Evolutionary conservation across 2,329 filamentous ascomycete species (phyloP).

Genomic region (Coleophoma crateriformis): DNA sequence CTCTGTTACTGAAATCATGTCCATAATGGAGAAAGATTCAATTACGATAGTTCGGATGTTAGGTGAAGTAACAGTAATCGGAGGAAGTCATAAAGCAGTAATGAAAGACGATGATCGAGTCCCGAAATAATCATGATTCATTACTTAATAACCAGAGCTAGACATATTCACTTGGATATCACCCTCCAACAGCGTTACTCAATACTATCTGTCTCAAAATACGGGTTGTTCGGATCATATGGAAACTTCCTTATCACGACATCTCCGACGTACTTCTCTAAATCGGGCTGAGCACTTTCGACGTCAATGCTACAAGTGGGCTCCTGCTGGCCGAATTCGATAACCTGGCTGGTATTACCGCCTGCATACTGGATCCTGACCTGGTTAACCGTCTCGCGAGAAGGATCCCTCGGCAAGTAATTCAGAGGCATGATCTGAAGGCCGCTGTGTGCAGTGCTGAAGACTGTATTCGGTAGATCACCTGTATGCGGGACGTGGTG

Average conservation of each 20-base stretch:
- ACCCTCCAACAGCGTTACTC: constrained; percentile 4
- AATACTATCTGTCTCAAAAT: constrained; percentile 26
- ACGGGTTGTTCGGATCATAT: constrained; percentile 29
- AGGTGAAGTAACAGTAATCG: no score
- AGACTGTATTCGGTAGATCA: constrained; percentile 45
- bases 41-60: no score
- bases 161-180: no score
- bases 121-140: no score
- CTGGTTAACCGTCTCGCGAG: constrained; percentile 33
- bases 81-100: no score
- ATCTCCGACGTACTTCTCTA: constrained; percentile 27
- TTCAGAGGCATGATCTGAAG: constrained; percentile 39
- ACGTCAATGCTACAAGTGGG: constrained; percentile 23
- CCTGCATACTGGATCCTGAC: constrained; percentile 32
- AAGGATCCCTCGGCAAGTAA: constrained; percentile 35
- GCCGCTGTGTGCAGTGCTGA: constrained; percentile 38
- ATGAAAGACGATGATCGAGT: no score
- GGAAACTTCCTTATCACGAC: constrained; percentile 32
- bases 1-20: no score
- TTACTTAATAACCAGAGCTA: no score
- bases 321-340: constrained; percentile 27
- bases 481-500: constrained; percentile 51
- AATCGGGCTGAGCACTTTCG: constrained; percentile 17
- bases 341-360: constrained; percentile 22
- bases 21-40: no score